Evolutionary conservation across 164 flowering plant species (phyloP).

Genomic region (Kalanchoe fedtschenkoi): DNA sequence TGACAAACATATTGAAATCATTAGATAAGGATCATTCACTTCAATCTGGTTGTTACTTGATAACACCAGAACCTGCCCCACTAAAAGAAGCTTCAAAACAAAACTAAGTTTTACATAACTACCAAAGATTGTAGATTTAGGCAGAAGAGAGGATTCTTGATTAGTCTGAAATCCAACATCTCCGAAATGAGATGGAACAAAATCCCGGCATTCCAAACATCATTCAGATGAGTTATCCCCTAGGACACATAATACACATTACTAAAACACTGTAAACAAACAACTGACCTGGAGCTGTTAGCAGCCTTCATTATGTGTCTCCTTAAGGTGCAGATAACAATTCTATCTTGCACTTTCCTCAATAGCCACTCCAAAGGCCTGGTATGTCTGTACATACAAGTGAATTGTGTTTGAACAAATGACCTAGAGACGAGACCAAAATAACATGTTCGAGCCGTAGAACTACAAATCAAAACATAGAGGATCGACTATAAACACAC

Average conservation of each 20-base stretch:
- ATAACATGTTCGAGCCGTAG: not conserved
- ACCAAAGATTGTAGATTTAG: conserved; percentile 4
- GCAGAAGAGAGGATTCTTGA: not conserved
- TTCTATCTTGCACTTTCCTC: conserved; percentile 51
- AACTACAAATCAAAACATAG: not conserved
- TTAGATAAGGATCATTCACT: not conserved
- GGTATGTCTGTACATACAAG: conserved; percentile 1
- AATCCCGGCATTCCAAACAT: not conserved
- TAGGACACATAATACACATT: not conserved
- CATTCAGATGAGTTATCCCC: not conserved
- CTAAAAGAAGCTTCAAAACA: not conserved
- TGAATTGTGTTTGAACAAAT: not conserved
- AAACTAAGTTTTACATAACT: not conserved
- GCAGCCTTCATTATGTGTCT: conserved; percentile 41
- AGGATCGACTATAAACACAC: not conserved
- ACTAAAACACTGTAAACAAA: not conserved
- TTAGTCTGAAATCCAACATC: not conserved
- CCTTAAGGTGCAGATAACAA: conserved; percentile 47
- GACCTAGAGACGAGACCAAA: not conserved
- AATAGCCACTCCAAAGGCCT: conserved; percentile 53
- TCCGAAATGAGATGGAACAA: not conserved
- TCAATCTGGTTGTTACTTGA: not conserved
- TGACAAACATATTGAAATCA: not conserved
- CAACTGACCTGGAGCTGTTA: conserved; percentile 45
- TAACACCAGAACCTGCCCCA: not conserved